A percentile compares a stretch with the other conserved stretches of the same genome.
phyloP scores from a whole-genome alignment of 2,329 filamentous ascomycete genomes.

The Aureobasidium pullulans region DNA sequence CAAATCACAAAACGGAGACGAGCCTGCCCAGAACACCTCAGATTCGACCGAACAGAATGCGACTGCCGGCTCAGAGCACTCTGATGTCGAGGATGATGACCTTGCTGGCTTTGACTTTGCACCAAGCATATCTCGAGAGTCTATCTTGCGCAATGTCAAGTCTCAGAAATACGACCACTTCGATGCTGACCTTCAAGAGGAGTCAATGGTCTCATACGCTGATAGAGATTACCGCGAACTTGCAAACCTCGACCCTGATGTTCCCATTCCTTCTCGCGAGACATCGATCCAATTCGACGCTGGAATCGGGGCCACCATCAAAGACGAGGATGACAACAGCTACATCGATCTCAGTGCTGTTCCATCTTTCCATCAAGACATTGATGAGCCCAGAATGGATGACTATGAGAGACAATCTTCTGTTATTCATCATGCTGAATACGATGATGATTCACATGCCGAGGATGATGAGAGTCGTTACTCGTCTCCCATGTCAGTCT shows the following conservation, averaged over 20 bases:
- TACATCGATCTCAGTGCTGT: conserved; percentile 60
- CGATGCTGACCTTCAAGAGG: conserved; percentile 30
- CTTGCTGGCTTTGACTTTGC: conserved; percentile 34
- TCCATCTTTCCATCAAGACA: conserved; percentile 34
- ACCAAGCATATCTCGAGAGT: conserved; percentile 84
- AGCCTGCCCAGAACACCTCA: conserved; percentile 19
- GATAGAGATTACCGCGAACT: conserved; percentile 38
- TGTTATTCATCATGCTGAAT: conserved; percentile 50
- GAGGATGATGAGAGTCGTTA: conserved; percentile 47
- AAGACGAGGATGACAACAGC: conserved; percentile 49
- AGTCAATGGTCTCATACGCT: conserved; percentile 56
- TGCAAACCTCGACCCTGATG: conserved; percentile 67
- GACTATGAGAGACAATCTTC: conserved; percentile 40
- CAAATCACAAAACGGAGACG: not conserved
- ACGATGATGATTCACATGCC: conserved; percentile 27
- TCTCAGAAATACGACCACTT: conserved; percentile 48
- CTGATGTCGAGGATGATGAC: conserved; percentile 23
- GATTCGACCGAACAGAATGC: conserved; percentile 18
- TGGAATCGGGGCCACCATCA: conserved; percentile 56
- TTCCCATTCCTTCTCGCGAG: conserved; percentile 83
- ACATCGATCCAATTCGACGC: conserved; percentile 53
- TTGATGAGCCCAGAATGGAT: conserved; percentile 31
- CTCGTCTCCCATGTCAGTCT: conserved; percentile 28
- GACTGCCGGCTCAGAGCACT: conserved; percentile 26
- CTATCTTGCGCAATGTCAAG: conserved; percentile 82